These are phyloP conservation scores for Lecanicillium sp. DNA, from an alignment of 2,329 filamentous ascomycete genomes.

Conservation along the genomic window DNA sequence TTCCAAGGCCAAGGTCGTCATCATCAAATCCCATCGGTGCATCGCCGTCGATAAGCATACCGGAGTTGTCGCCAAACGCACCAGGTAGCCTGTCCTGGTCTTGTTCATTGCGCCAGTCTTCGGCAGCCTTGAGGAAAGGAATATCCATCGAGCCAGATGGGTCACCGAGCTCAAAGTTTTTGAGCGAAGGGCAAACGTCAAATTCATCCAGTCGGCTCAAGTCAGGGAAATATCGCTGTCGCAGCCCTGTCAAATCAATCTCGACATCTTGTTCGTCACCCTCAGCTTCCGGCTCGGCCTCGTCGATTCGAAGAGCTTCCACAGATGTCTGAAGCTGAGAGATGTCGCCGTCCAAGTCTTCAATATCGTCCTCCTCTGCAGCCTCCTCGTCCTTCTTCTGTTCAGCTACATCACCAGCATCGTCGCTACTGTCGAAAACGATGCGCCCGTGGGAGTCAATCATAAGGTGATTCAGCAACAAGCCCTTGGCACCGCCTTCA, in stretches of 20 bases:
- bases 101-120: slow-evolving; percentile 71
- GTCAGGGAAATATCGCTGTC: slow-evolving; percentile 78
- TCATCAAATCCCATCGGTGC: slow-evolving; percentile 66
- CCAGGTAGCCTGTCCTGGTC: slow-evolving; percentile 52
- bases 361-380: slow-evolving; percentile 28
- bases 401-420: slow-evolving; percentile 46
- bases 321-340: slow-evolving; percentile 11
- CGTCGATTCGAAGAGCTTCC: slow-evolving; percentile 24
- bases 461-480: slow-evolving; percentile 91
- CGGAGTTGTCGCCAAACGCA: slow-evolving; percentile 58
- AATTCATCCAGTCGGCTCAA: slow-evolving; percentile 69
- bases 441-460: slow-evolving; percentile 89
- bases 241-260: slow-evolving; percentile 70
- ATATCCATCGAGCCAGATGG: slow-evolving; percentile 79
- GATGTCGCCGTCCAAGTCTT: slow-evolving; percentile 20
- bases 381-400: slow-evolving; percentile 30
- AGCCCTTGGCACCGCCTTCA: slow-evolving; percentile 90
- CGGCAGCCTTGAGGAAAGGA: slow-evolving; percentile 81
- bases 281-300: slow-evolving; percentile 33
- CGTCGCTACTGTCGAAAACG: slow-evolving; percentile 97
- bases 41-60: slow-evolving; percentile 79
- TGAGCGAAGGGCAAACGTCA: slow-evolving; percentile 90
- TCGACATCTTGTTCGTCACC: slow-evolving; percentile 47
- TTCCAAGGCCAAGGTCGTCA: slow-evolving; percentile 65
- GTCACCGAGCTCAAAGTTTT: slow-evolving; percentile 86